These are phyloP conservation scores for Arthroderma sp. DNA, from an alignment of 2,329 filamentous ascomycete species.

Conservation along the genomic window DNA sequence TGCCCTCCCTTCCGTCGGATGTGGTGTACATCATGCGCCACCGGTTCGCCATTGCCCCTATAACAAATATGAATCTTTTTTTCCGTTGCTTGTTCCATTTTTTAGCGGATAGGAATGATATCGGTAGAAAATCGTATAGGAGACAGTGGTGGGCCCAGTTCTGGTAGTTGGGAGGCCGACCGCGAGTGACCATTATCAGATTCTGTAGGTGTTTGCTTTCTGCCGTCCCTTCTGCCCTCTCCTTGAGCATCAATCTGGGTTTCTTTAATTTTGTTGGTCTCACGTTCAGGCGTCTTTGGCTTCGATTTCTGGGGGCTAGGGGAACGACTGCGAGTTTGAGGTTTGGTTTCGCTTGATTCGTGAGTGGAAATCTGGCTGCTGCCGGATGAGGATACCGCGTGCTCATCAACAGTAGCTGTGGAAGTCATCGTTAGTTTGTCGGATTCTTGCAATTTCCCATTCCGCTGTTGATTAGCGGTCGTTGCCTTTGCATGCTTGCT, in stretches of 20 bases:
- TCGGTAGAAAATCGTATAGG: slow-evolving; percentile 32
- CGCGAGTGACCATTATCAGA: slow-evolving; percentile 18
- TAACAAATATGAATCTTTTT: neutral
- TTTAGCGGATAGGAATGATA: neutral
- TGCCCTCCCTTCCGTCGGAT: too few species aligned
- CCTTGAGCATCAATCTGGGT: too few species aligned
- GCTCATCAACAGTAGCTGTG: slow-evolving; percentile 33
- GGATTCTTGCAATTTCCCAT: neutral
- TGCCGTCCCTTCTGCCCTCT: too few species aligned
- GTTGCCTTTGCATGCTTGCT: slow-evolving; percentile 20
- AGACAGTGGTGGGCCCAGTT: slow-evolving; percentile 35
- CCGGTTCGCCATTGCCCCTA: too few species aligned
- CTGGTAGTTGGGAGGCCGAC: slow-evolving; percentile 32
- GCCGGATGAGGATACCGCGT: slow-evolving; percentile 51
- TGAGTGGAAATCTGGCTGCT: slow-evolving; percentile 37
- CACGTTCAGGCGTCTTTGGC: slow-evolving; percentile 10
- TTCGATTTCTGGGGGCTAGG: slow-evolving; percentile 20
- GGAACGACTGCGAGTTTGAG: slow-evolving; percentile 16
- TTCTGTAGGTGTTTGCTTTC: too few species aligned
- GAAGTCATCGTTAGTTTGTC: slow-evolving; percentile 5
- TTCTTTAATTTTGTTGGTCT: slow-evolving; percentile 12
- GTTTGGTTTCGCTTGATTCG: slow-evolving; percentile 4
- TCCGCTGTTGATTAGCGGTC: neutral
- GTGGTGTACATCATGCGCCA: too few species aligned
- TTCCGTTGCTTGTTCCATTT: neutral